Evolutionary conservation across 2,329 filamentous ascomycete genomes (phyloP).

Genomic region (Raffaelea albimanens): DNA sequence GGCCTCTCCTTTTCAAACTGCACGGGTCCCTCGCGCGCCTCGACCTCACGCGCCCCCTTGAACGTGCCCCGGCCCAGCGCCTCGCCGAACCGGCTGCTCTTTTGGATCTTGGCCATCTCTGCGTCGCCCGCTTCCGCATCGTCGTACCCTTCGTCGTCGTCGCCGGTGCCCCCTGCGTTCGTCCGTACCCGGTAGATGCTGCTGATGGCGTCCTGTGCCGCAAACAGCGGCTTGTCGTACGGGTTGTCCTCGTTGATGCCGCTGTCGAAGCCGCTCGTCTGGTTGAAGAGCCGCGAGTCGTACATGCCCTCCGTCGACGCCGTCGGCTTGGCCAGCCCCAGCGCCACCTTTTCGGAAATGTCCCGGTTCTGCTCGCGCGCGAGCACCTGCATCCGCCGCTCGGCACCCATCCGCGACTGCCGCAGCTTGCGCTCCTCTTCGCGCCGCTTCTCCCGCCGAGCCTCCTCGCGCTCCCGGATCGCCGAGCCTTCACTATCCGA

Average conservation of each 20-base stretch:
- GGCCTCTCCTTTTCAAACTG: conserved; percentile 80
- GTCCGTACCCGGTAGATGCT: conserved; percentile 83
- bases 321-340: conserved; percentile 90
- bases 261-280: conserved; percentile 78
- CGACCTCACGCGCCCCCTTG: conserved; percentile 73
- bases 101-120: conserved; percentile 82
- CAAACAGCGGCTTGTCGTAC: conserved; percentile 95
- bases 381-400: conserved; percentile 84
- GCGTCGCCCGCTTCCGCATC: conserved; percentile 69
- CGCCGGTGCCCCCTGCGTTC: conserved; percentile 65
- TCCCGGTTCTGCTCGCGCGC: conserved; percentile 93
- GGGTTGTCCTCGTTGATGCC: conserved; percentile 97
- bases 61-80: conserved; percentile 85
- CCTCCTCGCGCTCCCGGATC: conserved; percentile 64
- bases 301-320: conserved; percentile 92
- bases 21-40: conserved; percentile 83
- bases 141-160: conserved; percentile 68
- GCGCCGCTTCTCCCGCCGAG: conserved; percentile 65
- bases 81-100: conserved; percentile 73
- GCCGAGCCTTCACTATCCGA: conserved; percentile 57
- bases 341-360: conserved; percentile 91
- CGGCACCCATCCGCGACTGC: conserved; percentile 91
- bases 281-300: conserved; percentile 91
- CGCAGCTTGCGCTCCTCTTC: conserved; percentile 85
- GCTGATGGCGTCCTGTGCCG: conserved; percentile 87